Percentiles rank a stretch among this genome's conserved stretches.
These are phyloP conservation scores for Pyrus hybrid DNA, from an alignment of 331 rosid genomes.

Conservation along the genomic window DNA sequence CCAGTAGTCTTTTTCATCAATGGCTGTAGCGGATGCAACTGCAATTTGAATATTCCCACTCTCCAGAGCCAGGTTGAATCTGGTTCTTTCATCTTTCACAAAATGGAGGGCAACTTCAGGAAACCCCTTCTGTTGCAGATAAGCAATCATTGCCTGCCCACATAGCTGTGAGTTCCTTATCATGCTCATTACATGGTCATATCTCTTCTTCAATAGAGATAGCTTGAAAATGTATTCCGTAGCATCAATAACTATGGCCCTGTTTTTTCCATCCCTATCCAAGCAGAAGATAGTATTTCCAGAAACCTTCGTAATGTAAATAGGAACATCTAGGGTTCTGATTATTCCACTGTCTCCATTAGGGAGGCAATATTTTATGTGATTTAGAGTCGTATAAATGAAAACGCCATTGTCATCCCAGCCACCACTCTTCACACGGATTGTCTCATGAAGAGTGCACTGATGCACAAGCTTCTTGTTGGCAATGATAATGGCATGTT, in stretches of 20 bases:
- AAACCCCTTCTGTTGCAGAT: constrained; percentile 94
- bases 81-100: constrained; percentile 87
- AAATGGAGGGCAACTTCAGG: constrained; percentile 98
- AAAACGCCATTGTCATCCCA: constrained; percentile 98
- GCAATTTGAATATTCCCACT: constrained; percentile 89
- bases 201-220: constrained; percentile 65
- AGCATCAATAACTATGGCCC: constrained; percentile 65
- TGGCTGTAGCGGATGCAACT: constrained; percentile 49
- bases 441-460: constrained; percentile 95
- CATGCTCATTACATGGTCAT: constrained; percentile 92
- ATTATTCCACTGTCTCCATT: constrained; percentile 95
- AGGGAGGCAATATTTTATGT: constrained; percentile 87
- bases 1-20: constrained; percentile 98
- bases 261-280: constrained; percentile 93
- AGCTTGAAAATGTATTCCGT: constrained; percentile 88
- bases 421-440: constrained; percentile 95
- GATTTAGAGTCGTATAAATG: constrained; percentile 85
- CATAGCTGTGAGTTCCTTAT: constrained; percentile 90
- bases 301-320: constrained; percentile 81
- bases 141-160: constrained; percentile 97
- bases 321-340: constrained; percentile 81
- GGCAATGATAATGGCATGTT: constrained; percentile 82
- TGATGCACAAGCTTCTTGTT: constrained; percentile 89
- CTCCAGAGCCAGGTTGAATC: constrained; percentile 89
- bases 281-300: constrained; percentile 75